Base-by-base conservation (phyloP, 164 flowering plant species). In the Tetrastigma voinierianum region DNA sequence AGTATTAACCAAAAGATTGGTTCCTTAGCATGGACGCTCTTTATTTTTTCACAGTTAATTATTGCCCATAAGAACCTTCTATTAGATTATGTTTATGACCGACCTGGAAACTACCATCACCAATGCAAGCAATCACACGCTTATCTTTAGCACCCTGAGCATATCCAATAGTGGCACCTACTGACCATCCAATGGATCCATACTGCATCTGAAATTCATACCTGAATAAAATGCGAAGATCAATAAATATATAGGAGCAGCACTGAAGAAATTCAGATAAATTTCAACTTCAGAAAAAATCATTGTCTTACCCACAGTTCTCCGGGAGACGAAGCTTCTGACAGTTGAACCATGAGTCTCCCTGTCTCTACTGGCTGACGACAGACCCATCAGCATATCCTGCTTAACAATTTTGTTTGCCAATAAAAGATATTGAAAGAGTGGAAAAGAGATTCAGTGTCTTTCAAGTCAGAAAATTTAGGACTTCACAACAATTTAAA, bases 71-170 rank as follows among this genome's bases (percentile, higher is more conserved):
- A 43, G 15, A 12, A 9, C 32, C 15, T 12, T 32, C 13, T 7
- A 9, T 15, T 14, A 47, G 32, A 18, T 14, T 44, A 46, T 49
- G 51, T 45, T 10, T 24, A 44, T 19, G 9, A 46, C 82, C 66
- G 46, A 87, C 96, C 90, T 91, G 97, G 66, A 91, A 89, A 77
- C 97, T 91, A 20, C 97, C 97, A 76, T 90, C 97, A 54, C 97
- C 97, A 62, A 90, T 90, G 78, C 83, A 86, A 60, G 91, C 86
- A 65, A 89, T 84, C 21, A 89, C 81, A 56, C 91, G 91, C 70
- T 85, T 87, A 51, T 83, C 77, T 71, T 70, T 74, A 2, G 80
- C 88, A 57, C 86, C 91, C 62, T 87, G 94, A 64, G 94, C 87
- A 76, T 89, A 89, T 11, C 94, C 94, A 46, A 89, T 86, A 19